These are phyloP conservation scores for Rhododendron kiyosumense DNA, from an alignment of 148 eudicot species.

Conservation along the genomic window DNA sequence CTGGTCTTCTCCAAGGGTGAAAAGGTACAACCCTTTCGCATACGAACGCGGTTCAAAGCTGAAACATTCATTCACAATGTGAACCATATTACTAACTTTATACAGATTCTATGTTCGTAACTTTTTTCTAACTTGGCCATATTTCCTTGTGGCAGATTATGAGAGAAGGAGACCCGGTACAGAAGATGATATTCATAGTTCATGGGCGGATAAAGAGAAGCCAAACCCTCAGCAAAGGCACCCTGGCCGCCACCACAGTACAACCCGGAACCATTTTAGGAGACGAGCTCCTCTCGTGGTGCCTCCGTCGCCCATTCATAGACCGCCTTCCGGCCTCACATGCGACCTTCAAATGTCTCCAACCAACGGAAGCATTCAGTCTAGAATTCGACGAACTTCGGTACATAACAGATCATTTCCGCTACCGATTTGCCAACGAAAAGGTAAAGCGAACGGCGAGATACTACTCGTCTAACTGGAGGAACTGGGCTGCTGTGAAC, in stretches of 20 bases:
- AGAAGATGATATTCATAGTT: constrained; percentile 34
- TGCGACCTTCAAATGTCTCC: constrained; percentile 24
- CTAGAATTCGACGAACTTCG: constrained; percentile 27
- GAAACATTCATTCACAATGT: not conserved
- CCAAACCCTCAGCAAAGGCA: constrained; percentile 28
- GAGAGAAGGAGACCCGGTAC: constrained; percentile 46
- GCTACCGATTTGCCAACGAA: constrained; percentile 24
- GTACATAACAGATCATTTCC: constrained; percentile 34
- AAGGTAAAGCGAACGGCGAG: constrained; percentile 28
- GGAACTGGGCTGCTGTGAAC: constrained; percentile 42
- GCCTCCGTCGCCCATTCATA: constrained; percentile 28
- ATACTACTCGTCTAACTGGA: constrained; percentile 41
- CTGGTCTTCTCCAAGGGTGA: constrained; percentile 31
- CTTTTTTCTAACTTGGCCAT: not conserved
- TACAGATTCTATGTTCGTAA: not conserved
- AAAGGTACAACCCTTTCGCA: constrained; percentile 17
- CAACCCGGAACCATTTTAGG: constrained; percentile 31
- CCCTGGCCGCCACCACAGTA: constrained; percentile 18
- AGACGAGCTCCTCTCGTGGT: constrained; percentile 41
- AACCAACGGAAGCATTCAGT: constrained; percentile 27
- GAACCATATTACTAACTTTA: not conserved
- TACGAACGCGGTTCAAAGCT: not conserved
- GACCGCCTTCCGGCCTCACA: constrained; percentile 32
- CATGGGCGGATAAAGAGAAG: constrained; percentile 25
- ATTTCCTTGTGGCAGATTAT: constrained; percentile 18